Percentiles rank a stretch among this genome's conserved stretches.
phyloP scores from a whole-genome alignment of 2,329 filamentous ascomycete species.

The Thelonectria olida region DNA sequence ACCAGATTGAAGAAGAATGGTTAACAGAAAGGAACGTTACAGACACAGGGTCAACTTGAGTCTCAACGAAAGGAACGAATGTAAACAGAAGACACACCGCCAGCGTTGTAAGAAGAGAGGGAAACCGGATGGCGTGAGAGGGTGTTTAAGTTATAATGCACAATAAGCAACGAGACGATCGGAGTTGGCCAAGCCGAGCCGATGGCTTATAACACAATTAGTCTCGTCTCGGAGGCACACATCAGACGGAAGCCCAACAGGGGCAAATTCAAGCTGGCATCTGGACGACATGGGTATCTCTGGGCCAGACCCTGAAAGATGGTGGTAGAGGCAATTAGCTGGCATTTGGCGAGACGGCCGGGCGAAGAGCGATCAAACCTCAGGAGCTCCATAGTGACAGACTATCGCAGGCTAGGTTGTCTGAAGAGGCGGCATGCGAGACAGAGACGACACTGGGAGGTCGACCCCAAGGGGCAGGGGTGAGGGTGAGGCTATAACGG shows the following conservation, averaged over 20 bases:
- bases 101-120: conserved; percentile 55
- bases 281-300: conserved; percentile 21
- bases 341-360: conserved; percentile 1
- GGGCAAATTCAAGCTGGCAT: conserved; percentile 29
- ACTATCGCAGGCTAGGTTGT: conserved; percentile 26
- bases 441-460: conserved; percentile 24
- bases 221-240: conserved; percentile 37
- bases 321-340: conserved; percentile 16
- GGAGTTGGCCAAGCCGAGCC: conserved; percentile 49
- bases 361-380: conserved; percentile 34
- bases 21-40: conserved; percentile 53
- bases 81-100: conserved; percentile 57
- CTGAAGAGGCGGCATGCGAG: conserved; percentile 34
- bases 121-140: conserved; percentile 46
- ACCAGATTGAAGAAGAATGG: conserved; percentile 51
- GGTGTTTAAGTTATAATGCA: conserved; percentile 43
- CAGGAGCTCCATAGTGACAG: conserved; percentile 31
- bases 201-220: conserved; percentile 48
- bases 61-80: conserved; percentile 56
- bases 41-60: conserved; percentile 48
- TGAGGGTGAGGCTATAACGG: neutral
- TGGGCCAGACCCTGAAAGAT: conserved; percentile 5
- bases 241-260: conserved; percentile 44
- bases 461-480: conserved; percentile 19
- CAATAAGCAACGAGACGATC: conserved; percentile 39